Conservation (phyloP, 2,329 filamentous ascomycete genomes). For the Ophiostoma fasciatum region DNA sequence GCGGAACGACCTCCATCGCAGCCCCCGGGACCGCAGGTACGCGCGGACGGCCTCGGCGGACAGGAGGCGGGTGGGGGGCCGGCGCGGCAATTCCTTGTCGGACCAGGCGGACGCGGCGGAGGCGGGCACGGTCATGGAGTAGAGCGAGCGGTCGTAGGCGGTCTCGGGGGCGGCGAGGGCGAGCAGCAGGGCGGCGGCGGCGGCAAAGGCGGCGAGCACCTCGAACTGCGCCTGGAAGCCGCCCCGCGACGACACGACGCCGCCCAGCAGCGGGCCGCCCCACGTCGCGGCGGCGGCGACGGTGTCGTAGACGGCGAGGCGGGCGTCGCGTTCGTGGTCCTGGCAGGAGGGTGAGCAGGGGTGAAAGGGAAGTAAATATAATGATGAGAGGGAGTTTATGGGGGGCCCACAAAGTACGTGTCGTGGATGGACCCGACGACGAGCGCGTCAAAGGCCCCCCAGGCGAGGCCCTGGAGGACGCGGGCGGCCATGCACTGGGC, state of each 20-base stretch:
- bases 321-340: constrained; percentile 35
- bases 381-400: too few species aligned
- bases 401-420: constrained; percentile 42
- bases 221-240: constrained; percentile 35
- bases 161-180: constrained; percentile 37
- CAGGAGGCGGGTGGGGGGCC: constrained; percentile 15
- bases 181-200: constrained; percentile 30
- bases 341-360: too few species aligned
- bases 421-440: constrained; percentile 38
- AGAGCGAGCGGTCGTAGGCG: constrained; percentile 28
- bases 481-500: constrained; percentile 35
- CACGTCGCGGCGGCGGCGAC: constrained; percentile 32
- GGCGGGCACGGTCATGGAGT: constrained; percentile 14
- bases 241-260: constrained; percentile 24
- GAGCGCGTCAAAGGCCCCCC: constrained; percentile 42
- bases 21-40: constrained; percentile 20
- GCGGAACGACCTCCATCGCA: background rate
- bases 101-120: constrained; percentile 16
- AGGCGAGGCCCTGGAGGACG: constrained; percentile 40
- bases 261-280: constrained; percentile 39
- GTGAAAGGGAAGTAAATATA: too few species aligned
- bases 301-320: constrained; percentile 30
- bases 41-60: constrained; percentile 19
- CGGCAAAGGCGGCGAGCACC: constrained; percentile 33
- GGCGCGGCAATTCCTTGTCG: constrained; percentile 15